Evolutionary conservation across 2,329 filamentous ascomycete genomes (phyloP).

Genomic region (Thielaviopsis cerberus): DNA sequence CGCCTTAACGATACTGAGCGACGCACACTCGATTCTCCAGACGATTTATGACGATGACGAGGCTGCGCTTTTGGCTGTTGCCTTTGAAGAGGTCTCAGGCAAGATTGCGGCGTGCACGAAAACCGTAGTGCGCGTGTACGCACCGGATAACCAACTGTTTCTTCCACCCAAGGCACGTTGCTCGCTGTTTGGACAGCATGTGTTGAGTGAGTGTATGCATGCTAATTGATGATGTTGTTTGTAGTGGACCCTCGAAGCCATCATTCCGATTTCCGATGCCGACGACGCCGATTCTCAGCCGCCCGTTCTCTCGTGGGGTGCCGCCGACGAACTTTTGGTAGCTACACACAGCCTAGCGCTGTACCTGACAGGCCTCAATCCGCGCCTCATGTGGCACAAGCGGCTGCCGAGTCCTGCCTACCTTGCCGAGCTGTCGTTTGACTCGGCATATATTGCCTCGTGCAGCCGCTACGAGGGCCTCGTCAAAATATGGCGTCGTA

Average conservation of each 20-base stretch:
- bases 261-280: constrained; percentile 26
- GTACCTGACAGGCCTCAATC: constrained; percentile 34
- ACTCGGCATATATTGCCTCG: constrained; percentile 72
- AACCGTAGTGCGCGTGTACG: constrained; percentile 54
- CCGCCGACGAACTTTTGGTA: constrained; percentile 65
- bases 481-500: constrained; percentile 80
- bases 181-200: neutral
- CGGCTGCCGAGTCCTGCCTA: constrained; percentile 53
- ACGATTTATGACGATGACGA: constrained; percentile 77
- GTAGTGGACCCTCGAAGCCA: constrained; percentile 48
- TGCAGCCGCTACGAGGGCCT: constrained; percentile 61
- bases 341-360: constrained; percentile 53
- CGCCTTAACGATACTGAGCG: constrained; percentile 66
- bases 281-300: constrained; percentile 17
- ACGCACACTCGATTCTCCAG: constrained; percentile 58
- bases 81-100: constrained; percentile 63
- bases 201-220: neutral
- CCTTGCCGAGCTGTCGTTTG: constrained; percentile 64
- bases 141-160: constrained; percentile 32
- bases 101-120: constrained; percentile 65
- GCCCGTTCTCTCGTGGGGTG: constrained; percentile 61
- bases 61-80: constrained; percentile 49
- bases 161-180: neutral
- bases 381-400: constrained; percentile 53
- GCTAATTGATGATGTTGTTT: neutral